These are phyloP conservation scores for Fraxinus paxiana DNA, from an alignment of 305 asterid species.

Conservation along the genomic window DNA sequence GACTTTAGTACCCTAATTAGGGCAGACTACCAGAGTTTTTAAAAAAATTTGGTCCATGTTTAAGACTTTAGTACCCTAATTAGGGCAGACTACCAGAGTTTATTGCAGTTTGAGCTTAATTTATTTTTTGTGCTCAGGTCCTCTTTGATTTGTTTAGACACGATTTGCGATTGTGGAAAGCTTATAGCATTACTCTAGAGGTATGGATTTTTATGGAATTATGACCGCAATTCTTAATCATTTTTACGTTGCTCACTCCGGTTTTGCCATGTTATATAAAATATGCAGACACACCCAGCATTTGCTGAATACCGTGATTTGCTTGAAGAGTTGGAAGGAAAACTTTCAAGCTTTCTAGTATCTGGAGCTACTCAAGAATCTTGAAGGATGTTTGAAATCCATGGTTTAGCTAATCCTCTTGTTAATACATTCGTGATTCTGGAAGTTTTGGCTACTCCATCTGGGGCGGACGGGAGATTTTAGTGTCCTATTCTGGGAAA, in stretches of 20 bases:
- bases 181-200: conserved; percentile 77
- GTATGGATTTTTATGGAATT: conserved; percentile 32
- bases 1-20: neutral
- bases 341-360: conserved; percentile 29
- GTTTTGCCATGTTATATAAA: neutral
- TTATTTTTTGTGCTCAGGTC: conserved; percentile 52
- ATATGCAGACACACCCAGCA: conserved; percentile 58
- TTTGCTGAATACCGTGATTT: conserved; percentile 75
- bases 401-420: conserved; percentile 15
- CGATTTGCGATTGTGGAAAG: conserved; percentile 84
- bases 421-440: neutral
- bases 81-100: neutral
- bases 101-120: conserved; percentile 3
- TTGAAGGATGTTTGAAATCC: conserved; percentile 22
- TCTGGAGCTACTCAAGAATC: neutral
- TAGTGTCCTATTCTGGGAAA: neutral
- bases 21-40: neutral
- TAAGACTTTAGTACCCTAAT: neutral
- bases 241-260: conserved; percentile 8
- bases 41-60: no score
- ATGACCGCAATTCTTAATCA: neutral
- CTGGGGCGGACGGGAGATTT: neutral
- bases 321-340: conserved; percentile 74
- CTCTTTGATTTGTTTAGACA: conserved; percentile 83
- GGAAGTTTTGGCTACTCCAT: neutral